Evolutionary conservation across 805 yeast genomes (phyloP).

Genomic region (Lachancea kluyveri): DNA sequence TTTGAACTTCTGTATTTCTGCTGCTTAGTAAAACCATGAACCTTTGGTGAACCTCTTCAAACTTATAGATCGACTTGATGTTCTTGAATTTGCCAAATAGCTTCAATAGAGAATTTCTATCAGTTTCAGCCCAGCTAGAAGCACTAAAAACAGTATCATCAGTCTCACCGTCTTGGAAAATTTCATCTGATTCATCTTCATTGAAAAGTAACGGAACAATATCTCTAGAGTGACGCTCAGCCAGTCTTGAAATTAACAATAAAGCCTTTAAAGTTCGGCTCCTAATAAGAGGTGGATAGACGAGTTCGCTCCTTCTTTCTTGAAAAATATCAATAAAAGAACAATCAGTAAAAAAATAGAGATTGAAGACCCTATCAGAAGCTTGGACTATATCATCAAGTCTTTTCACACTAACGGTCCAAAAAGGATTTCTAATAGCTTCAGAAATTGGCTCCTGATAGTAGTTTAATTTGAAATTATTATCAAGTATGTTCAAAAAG

Average conservation of each 20-base stretch:
- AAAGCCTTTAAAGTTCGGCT: constrained; percentile 54
- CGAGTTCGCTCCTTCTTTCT: constrained; percentile 31
- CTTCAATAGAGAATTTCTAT: constrained; percentile 51
- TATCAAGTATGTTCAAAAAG: constrained; percentile 28
- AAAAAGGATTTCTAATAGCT: constrained; percentile 14
- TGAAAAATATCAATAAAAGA: constrained; percentile 37
- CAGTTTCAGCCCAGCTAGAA: constrained; percentile 41
- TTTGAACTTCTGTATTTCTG: constrained; percentile 57
- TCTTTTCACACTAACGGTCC: constrained; percentile 43
- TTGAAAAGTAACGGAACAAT: constrained; percentile 55
- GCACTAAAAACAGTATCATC: constrained; percentile 12
- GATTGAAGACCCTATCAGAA: constrained; percentile 23
- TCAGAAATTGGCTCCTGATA: constrained; percentile 12
- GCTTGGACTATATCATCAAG: constrained; percentile 36
- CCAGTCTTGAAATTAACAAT: constrained; percentile 52
- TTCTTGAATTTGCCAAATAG: constrained; percentile 60
- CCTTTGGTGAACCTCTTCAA: constrained; percentile 47
- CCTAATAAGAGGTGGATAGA: constrained; percentile 43
- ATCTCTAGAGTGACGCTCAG: constrained; percentile 54
- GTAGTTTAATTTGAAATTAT: constrained; percentile 14
- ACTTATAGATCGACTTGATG: constrained; percentile 46
- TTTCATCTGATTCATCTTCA: constrained; percentile 17
- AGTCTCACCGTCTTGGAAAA: constrained; percentile 14
- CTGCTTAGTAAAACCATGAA: constrained; percentile 55
- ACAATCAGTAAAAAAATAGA: constrained; percentile 30